Conservation (phyloP, 495 filamentous ascomycete species). For the Aspergillus sclerotioniger region DNA sequence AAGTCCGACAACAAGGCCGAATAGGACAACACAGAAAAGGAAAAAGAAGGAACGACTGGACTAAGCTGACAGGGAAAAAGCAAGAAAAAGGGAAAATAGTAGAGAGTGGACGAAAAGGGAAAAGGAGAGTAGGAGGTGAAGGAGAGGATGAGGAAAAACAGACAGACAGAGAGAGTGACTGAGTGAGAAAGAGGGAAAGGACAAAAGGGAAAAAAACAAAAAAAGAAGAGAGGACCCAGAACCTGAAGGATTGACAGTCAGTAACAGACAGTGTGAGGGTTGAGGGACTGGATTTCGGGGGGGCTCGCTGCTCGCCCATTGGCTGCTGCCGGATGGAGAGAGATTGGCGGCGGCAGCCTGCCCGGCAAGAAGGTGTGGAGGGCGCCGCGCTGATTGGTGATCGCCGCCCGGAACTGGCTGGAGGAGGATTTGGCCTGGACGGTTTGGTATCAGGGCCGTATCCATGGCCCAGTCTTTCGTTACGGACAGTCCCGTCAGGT, state of each 20-base stretch:
- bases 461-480: neutral
- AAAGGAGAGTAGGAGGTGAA: slow-evolving; percentile 19
- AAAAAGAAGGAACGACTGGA: slow-evolving; percentile 22
- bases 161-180: slow-evolving; percentile 12
- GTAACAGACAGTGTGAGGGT: neutral
- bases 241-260: slow-evolving; percentile 19
- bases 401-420: slow-evolving; percentile 23
- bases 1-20: slow-evolving; percentile 20
- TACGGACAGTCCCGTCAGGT: slow-evolving; percentile 16
- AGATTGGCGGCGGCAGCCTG: slow-evolving; percentile 15
- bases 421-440: slow-evolving; percentile 13
- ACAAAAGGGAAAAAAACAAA: slow-evolving; percentile 13
- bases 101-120: slow-evolving; percentile 22
- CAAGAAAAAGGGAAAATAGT: slow-evolving; percentile 5
- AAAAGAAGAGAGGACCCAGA: slow-evolving; percentile 9
- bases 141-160: neutral
- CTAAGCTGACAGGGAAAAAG: slow-evolving; percentile 16
- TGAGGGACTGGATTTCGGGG: slow-evolving; percentile 9
- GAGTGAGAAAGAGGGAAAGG: slow-evolving; percentile 16
- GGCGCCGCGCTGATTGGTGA: slow-evolving; percentile 19
- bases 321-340: slow-evolving; percentile 9
- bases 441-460: slow-evolving; percentile 18
- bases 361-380: slow-evolving; percentile 18
- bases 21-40: slow-evolving; percentile 19
- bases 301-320: neutral